Percentiles rank a stretch among this genome's conserved stretches.
These are phyloP conservation scores for Calonectria pseudoreteaudii DNA, from an alignment of 2,329 filamentous ascomycete genomes.

Conservation along the genomic window DNA sequence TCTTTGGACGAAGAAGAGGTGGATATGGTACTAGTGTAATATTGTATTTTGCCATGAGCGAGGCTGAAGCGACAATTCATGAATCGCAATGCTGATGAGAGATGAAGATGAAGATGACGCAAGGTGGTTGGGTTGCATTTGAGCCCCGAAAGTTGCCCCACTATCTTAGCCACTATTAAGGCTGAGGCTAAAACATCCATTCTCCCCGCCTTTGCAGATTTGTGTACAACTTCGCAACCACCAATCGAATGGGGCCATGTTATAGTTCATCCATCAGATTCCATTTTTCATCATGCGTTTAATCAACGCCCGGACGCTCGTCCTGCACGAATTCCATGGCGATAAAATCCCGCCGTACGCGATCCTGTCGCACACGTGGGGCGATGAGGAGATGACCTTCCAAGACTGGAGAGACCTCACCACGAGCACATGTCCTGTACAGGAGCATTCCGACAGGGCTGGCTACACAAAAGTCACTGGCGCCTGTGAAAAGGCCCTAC, in stretches of 20 bases:
- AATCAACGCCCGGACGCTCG: conserved; percentile 35
- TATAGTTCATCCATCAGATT: neutral
- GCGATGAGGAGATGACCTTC: conserved; percentile 42
- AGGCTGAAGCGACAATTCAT: neutral
- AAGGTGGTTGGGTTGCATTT: neutral
- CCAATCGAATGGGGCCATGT: neutral
- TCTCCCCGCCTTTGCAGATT: neutral
- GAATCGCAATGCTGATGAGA: neutral
- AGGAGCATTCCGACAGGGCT: neutral
- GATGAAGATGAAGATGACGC: neutral
- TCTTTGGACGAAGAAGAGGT: neutral
- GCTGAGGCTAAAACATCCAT: neutral
- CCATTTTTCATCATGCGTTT: conserved; percentile 38
- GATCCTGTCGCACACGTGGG: conserved; percentile 49
- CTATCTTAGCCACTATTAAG: neutral
- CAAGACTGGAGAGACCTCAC: conserved; percentile 30
- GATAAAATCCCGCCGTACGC: conserved; percentile 43
- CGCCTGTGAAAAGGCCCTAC: neutral
- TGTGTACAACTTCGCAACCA: neutral
- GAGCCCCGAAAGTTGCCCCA: neutral
- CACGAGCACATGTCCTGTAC: neutral
- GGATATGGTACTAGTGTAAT: neutral
- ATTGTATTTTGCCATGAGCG: neutral
- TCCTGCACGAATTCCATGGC: conserved; percentile 36
- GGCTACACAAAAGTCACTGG: neutral